Percentiles rank a stretch among this genome's conserved stretches.
Evolutionary conservation across 108 stramenopile genomes (phyloP).

Genomic region (Ochromonas danica): DNA sequence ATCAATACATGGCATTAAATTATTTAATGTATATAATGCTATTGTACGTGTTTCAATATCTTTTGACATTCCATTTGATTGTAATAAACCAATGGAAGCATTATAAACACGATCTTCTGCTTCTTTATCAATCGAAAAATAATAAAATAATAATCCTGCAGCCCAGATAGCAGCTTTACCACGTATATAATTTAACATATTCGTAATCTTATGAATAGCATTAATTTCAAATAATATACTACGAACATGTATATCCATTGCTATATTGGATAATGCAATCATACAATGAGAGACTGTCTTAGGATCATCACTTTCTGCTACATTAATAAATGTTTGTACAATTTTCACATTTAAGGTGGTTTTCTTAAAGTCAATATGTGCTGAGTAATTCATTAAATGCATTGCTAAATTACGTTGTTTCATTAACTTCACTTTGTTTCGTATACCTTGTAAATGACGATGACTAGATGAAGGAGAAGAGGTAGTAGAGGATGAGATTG

Average conservation of each 20-base stretch:
- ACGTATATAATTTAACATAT: background rate
- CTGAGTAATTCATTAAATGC: slow-evolving; percentile 31
- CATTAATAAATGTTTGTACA: slow-evolving; percentile 34
- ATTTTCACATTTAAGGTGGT: background rate
- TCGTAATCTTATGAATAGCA: slow-evolving; percentile 19
- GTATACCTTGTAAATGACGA: background rate
- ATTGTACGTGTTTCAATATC: slow-evolving; percentile 2
- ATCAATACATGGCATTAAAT: slow-evolving; percentile 31
- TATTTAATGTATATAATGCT: slow-evolving; percentile 1
- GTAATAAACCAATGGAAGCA: background rate
- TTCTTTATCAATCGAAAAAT: slow-evolving; percentile 27
- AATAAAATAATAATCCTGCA: slow-evolving; percentile 8
- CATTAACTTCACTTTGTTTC: slow-evolving; percentile 23
- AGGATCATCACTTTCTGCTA: slow-evolving; percentile 15
- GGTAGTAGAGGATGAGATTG: too few relatives aligned
- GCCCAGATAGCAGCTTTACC: background rate
- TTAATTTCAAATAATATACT: slow-evolving; percentile 32
- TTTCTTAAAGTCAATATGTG: background rate
- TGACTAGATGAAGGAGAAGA: too few relatives aligned
- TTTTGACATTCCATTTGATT: slow-evolving; percentile 7
- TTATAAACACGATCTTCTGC: slow-evolving; percentile 19
- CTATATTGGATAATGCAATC: slow-evolving; percentile 21
- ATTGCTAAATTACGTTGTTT: slow-evolving; percentile 12
- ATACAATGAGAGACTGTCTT: slow-evolving; percentile 20
- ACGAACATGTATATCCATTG: background rate